A percentile compares a stretch with the other conserved stretches of the same genome.
These are phyloP conservation scores for Penicillium manginii DNA, from an alignment of 495 filamentous ascomycete genomes.

Conservation along the genomic window DNA sequence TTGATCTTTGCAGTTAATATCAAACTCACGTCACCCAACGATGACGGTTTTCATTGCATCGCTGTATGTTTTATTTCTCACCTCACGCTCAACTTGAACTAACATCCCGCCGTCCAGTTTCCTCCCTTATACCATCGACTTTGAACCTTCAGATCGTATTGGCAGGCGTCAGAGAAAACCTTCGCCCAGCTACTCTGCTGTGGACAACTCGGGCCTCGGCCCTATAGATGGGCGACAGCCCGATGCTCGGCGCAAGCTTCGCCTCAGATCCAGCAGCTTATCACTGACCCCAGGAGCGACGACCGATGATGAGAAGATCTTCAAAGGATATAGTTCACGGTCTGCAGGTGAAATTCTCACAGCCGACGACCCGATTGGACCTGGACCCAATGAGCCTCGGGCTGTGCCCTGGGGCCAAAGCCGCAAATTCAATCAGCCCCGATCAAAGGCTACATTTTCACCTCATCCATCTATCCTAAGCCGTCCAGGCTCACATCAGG, in stretches of 20 bases:
- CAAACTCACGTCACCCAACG: background rate
- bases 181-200: constrained; percentile 28
- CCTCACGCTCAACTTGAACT: constrained; percentile 12
- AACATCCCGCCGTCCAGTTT: constrained; percentile 25
- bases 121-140: constrained; percentile 46
- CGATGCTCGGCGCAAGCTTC: constrained; percentile 21
- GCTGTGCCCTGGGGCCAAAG: constrained; percentile 67
- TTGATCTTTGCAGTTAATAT: background rate
- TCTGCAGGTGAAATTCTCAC: constrained; percentile 29
- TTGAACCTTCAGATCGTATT: constrained; percentile 26
- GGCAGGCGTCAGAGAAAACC: constrained; percentile 28
- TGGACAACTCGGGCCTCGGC: constrained; percentile 43
- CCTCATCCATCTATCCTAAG: constrained; percentile 70
- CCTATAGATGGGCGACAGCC: constrained; percentile 39
- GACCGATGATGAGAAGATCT: constrained; percentile 60
- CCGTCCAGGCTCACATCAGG: constrained; percentile 47
- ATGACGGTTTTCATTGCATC: constrained; percentile 42
- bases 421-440: constrained; percentile 69
- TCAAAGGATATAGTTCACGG: constrained; percentile 52
- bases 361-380: constrained; percentile 34
- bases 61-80: constrained; percentile 25
- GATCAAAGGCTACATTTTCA: constrained; percentile 64
- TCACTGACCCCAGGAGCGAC: constrained; percentile 64
- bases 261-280: constrained; percentile 33
- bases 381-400: constrained; percentile 63